phyloP scores from a whole-genome alignment of 805 yeast genomes.

The Priceomyces medius region DNA sequence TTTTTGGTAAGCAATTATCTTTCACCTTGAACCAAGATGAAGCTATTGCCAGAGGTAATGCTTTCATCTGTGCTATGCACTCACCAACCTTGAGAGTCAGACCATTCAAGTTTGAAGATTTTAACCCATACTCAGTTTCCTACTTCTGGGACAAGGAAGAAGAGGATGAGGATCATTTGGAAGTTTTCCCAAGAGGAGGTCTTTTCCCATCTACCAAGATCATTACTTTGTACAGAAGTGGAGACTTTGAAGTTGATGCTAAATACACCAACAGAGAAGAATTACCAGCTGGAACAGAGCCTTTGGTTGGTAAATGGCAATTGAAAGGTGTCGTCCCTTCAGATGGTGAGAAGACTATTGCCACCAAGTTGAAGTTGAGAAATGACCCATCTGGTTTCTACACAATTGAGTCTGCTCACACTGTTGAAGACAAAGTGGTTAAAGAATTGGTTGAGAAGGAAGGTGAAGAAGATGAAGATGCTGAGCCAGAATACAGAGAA shows the following conservation, averaged over 20 bases:
- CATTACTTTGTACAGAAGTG: conserved; percentile 88
- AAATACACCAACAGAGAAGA: conserved; percentile 73
- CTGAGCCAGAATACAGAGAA: conserved; percentile 81
- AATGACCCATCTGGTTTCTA: conserved; percentile 96
- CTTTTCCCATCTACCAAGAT: conserved; percentile 92
- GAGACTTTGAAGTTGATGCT: conserved; percentile 85
- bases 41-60: conserved; percentile 98
- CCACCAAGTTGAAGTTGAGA: conserved; percentile 91
- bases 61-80: conserved; percentile 98
- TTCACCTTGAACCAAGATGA: conserved; percentile 98
- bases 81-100: conserved; percentile 98
- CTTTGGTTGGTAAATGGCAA: conserved; percentile 78
- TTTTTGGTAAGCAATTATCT: conserved; percentile 82
- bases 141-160: conserved; percentile 93
- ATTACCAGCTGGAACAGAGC: conserved; percentile 68
- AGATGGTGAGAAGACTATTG: conserved; percentile 73
- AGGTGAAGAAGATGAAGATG: conserved; percentile 56
- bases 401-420: conserved; percentile 90
- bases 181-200: conserved; percentile 95
- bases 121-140: conserved; percentile 87
- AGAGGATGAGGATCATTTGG: conserved; percentile 88
- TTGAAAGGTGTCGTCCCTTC: conserved; percentile 80
- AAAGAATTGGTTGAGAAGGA: conserved; percentile 78
- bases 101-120: conserved; percentile 97
- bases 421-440: conserved; percentile 85